Percentiles rank a stretch among this genome's conserved stretches.
Conservation (phyloP, 371 early-diverging fungal genomes). For the Catenaria anguillulae region DNA sequence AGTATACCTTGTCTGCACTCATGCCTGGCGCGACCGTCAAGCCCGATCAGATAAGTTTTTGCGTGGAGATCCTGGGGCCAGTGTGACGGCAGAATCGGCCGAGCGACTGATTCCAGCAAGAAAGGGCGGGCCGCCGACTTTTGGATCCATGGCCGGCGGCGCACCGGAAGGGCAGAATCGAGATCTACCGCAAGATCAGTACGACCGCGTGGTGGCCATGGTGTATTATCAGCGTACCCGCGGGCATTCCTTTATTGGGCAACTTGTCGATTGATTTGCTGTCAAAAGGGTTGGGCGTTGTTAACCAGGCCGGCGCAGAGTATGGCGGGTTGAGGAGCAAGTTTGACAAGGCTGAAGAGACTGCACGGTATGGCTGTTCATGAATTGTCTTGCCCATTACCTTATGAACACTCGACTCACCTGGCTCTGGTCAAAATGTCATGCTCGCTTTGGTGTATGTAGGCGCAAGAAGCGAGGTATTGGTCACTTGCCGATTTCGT, state of each 20-base stretch:
- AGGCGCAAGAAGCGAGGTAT: background rate
- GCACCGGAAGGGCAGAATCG: conserved; percentile 23
- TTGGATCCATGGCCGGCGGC: too few species aligned
- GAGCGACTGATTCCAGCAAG: too few species aligned
- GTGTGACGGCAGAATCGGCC: too few species aligned
- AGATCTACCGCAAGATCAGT: conserved; percentile 46
- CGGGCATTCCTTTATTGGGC: conserved; percentile 16
- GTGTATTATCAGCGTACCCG: conserved; percentile 38
- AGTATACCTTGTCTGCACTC: conserved; percentile 10
- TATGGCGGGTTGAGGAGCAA: conserved; percentile 36
- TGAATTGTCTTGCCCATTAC: too few species aligned
- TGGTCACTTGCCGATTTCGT: background rate
- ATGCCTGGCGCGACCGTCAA: background rate
- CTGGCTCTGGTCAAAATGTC: too few species aligned
- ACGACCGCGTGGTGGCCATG: conserved; percentile 51
- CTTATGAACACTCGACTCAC: too few species aligned
- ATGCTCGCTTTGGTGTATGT: background rate
- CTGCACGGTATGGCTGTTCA: too few species aligned
- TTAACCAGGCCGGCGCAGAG: conserved; percentile 54
- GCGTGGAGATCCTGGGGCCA: too few species aligned
- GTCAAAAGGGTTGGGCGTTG: conserved; percentile 40
- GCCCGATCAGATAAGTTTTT: background rate
- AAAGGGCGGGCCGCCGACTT: too few species aligned
- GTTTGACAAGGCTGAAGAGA: conserved; percentile 31
- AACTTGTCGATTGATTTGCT: conserved; percentile 59